Evolutionary conservation across 108 stramenopile genomes (phyloP).

Genomic region (Cylindrotheca fusiformis): DNA sequence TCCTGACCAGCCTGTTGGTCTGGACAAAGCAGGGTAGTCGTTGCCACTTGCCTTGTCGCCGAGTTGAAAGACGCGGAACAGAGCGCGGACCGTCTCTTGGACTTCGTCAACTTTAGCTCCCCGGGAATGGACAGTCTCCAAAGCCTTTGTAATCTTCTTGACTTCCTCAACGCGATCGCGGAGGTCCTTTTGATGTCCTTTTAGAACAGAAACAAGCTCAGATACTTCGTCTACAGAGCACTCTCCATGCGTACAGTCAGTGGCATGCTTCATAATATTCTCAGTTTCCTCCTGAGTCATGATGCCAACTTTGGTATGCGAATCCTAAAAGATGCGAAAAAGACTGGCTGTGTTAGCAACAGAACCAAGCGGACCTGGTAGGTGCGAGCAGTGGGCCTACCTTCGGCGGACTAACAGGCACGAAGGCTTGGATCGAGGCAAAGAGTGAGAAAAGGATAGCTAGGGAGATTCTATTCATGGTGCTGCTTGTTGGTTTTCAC

Average conservation of each 20-base stretch:
- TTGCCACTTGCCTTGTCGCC: constrained; percentile 73
- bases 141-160: constrained; percentile 53
- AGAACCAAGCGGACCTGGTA: not conserved
- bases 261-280: constrained; percentile 48
- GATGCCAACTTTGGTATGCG: constrained; percentile 16
- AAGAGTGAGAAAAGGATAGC: constrained; percentile 14
- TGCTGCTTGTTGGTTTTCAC: no score
- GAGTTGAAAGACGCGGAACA: constrained; percentile 62
- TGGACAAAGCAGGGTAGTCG: constrained; percentile 64
- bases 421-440: constrained; percentile 12
- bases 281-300: constrained; percentile 66
- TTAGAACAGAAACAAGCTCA: constrained; percentile 55
- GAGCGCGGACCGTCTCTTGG: constrained; percentile 68
- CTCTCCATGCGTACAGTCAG: constrained; percentile 61
- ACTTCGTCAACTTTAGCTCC: constrained; percentile 62
- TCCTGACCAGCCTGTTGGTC: constrained; percentile 65
- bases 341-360: not conserved
- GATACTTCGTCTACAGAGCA: constrained; percentile 68
- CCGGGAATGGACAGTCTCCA: constrained; percentile 62
- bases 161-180: constrained; percentile 49
- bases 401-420: constrained; percentile 1
- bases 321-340: not conserved
- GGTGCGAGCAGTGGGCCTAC: not conserved
- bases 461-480: no score
- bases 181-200: constrained; percentile 70